Conservation (phyloP, 257 asterid species). For the Eustoma russellianum region DNA sequence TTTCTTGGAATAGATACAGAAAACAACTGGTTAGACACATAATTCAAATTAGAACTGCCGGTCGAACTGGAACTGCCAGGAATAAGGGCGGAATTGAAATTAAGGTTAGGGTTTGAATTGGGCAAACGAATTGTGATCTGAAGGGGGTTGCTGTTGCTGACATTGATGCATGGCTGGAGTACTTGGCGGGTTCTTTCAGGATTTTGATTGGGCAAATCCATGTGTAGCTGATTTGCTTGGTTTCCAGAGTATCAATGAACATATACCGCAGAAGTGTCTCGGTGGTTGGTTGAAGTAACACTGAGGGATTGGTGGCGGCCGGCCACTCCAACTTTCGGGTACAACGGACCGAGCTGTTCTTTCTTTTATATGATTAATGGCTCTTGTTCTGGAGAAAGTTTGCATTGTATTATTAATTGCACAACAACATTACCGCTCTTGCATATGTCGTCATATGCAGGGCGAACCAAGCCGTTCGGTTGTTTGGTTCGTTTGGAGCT, state of each 20-base stretch:
- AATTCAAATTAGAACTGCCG: conserved; percentile 17
- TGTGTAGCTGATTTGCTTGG: conserved; percentile 6
- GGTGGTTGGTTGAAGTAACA: no score
- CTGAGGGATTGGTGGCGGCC: no score
- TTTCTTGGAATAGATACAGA: conserved; percentile 56
- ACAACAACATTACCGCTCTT: no score
- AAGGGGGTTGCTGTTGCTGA: conserved; percentile 34
- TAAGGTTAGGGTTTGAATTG: conserved; percentile 17
- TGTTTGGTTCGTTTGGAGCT: no score
- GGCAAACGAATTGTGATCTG: conserved; percentile 46
- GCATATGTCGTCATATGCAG: no score
- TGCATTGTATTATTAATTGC: no score
- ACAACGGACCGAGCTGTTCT: no score
- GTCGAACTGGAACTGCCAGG: neutral
- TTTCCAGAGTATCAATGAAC: neutral
- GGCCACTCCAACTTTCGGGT: no score
- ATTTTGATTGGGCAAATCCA: conserved; percentile 44
- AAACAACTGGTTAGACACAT: conserved; percentile 27
- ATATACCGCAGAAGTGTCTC: no score
- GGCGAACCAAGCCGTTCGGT: no score
- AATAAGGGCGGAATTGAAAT: conserved; percentile 19
- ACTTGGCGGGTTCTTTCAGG: conserved; percentile 10
- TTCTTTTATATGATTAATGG: no score
- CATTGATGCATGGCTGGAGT: conserved; percentile 20
- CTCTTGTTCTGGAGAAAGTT: no score